Evolutionary conservation across 371 early-diverging fungal genomes (phyloP), one percentile per base, ranked within the genome.

Genomic region (Mortierella sp.): DNA sequence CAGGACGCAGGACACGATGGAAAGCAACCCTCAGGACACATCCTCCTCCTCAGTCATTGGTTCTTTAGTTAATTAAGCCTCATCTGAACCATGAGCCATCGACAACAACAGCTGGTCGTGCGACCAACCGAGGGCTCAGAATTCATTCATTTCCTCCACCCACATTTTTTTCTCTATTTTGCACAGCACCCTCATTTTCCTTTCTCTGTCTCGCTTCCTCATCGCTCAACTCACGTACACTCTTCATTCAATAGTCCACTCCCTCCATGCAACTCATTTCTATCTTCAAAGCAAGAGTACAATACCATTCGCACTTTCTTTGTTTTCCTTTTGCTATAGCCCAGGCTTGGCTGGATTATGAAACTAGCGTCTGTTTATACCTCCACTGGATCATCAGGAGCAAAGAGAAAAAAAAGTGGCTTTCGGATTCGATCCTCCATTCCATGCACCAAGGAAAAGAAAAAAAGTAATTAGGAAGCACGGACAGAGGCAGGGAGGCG

Each of bases 401-500:
- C 56, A 56, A 56, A n/a, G 11, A 32, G 16, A 6, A 32, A 29
- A 11, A 24, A 60, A 60, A 32, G 68, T 24, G 24, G 38, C n/a
- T 38, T 68, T 41, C 10, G 38, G 24, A 68, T 68, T 68, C 41
- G 41, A 41, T 41, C 68, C 21, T 68, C 41, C 41, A 68, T 68
- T 68, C 41, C 41, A 68, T 68, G 68, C 24, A 68, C 68, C 68
- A 68, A 68, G 68, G 3, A 68, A 68, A 65, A 41, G 21, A 58
- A 65, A 41, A 63, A 58, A 24, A 10, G 55, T 10, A 56, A 27
- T 27, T 10, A 56, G 11, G n/a, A 63, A 35, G 35, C 32, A 35
- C 35, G 63, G 12, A 63, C 63, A 35, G 35, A 63, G 29, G 27
- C 27, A 58, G 58, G 58, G 58, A 58, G 38, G 35, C 63, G 38